A percentile compares a stretch with the other conserved stretches of the same genome.
phyloP scores from a whole-genome alignment of 495 filamentous ascomycete species.

The Penicillium psychrofluorescens region DNA sequence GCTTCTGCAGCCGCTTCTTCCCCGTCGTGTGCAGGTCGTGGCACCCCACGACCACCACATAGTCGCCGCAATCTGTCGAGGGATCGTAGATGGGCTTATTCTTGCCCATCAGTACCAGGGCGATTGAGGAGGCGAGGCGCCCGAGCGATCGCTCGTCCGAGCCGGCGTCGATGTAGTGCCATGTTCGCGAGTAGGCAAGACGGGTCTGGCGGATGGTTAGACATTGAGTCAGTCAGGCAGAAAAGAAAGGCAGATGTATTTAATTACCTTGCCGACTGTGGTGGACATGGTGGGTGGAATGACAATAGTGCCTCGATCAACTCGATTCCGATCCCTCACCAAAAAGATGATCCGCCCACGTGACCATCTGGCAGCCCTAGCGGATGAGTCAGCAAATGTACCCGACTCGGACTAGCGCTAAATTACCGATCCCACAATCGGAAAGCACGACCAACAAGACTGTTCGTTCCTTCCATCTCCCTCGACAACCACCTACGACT shows the following conservation, averaged over 20 bases:
- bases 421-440: slow-evolving; percentile 30
- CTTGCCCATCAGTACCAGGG: slow-evolving; percentile 93
- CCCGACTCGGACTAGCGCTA: slow-evolving; percentile 15
- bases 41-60: slow-evolving; percentile 90
- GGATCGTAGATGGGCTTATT: slow-evolving; percentile 98
- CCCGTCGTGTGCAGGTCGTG: slow-evolving; percentile 80
- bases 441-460: too few species aligned
- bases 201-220: slow-evolving; percentile 57
- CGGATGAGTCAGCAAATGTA: slow-evolving; percentile 4
- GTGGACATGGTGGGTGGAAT: slow-evolving; percentile 32
- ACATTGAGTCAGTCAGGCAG: too few species aligned
- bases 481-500: slow-evolving; percentile 38
- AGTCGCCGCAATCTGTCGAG: slow-evolving; percentile 96
- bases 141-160: slow-evolving; percentile 53
- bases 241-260: background rate
- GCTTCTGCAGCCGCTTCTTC: slow-evolving; percentile 86
- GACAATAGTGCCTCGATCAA: background rate
- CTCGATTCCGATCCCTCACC: background rate
- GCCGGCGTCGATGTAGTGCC: slow-evolving; percentile 83
- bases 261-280: slow-evolving; percentile 38
- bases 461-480: slow-evolving; percentile 19
- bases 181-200: slow-evolving; percentile 89
- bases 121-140: slow-evolving; percentile 85
- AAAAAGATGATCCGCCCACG: slow-evolving; percentile 13
- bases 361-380: slow-evolving; percentile 22